Base-by-base conservation (phyloP, 352 stramenopile genomes). In the Phytopythium sindhum region DNA sequence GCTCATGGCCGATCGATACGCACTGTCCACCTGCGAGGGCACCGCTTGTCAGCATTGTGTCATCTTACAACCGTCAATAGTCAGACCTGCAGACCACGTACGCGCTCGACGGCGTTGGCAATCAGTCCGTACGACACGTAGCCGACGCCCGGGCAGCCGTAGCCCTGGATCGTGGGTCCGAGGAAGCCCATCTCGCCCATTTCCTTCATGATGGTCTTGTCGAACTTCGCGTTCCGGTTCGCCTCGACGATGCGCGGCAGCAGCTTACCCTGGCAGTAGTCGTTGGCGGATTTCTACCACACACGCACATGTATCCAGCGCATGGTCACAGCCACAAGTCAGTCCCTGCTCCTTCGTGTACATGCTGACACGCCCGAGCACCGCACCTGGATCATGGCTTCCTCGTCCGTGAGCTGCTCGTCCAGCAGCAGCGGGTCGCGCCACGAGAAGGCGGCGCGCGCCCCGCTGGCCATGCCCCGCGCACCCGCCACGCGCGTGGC, bases 71-170 rank as follows among this genome's bases (percentile, higher is more conserved):
- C 23, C 21, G n/a, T 41, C 48, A 44, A 47, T n/a, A n/a, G n/a
- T n/a, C 17, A 14, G 62, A 48, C 6, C 35, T 5, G 35, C 5
- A 42, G 15, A 53, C 19, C 29, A 31, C 33, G 56, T 61, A 73
- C 86, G 33, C 86, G 71, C 82, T 99, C 97, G 21, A 99, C 94
- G 42, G 98, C 97, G 23, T 97, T 97, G 12, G 97, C 95, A 57
- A 99, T 97, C 15, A 99, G 72, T 17, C 97, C 97, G 70, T 99
- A 99, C 29, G 89, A 94, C 24, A 99, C 97, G 75, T 99, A 99
- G 35, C 89, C 89, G 35, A 98, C 80, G 19, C 95, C 96, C 11
- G 90, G 75, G 59, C 97, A 98, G 55, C 96, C 97, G 81, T 99
- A 99, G 35, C 89, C 88, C 58, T 97, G 59, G 55, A 99, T 94